Percentiles rank a stretch among this genome's conserved stretches.
Evolutionary conservation across 495 filamentous ascomycete species (phyloP).

Genomic region (Xylaria palmicola): DNA sequence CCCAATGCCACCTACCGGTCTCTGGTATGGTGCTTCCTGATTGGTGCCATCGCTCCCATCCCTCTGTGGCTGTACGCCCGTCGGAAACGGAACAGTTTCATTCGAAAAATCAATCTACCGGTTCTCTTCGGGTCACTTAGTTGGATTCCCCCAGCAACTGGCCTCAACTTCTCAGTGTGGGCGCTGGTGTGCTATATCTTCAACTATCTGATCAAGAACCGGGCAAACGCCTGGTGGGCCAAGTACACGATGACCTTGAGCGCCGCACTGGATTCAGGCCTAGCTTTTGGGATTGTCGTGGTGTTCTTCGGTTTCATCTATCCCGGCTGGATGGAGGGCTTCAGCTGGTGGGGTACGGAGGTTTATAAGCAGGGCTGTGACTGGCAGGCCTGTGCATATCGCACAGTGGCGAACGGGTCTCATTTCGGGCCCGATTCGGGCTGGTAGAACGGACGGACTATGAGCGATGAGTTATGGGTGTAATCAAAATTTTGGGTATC

Average conservation of each 20-base stretch:
- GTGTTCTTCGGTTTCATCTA: constrained; percentile 83
- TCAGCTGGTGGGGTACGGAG: constrained; percentile 77
- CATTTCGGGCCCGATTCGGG: constrained; percentile 55
- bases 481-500: too few relatives aligned
- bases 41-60: constrained; percentile 70
- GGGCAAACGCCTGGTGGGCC: constrained; percentile 73
- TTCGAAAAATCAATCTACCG: constrained; percentile 68
- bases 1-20: constrained; percentile 64
- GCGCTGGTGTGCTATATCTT: constrained; percentile 78
- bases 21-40: constrained; percentile 73
- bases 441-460: constrained; percentile 55
- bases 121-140: constrained; percentile 70
- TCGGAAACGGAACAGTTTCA: constrained; percentile 43
- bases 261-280: constrained; percentile 76
- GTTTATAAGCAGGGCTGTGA: constrained; percentile 66
- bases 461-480: not conserved
- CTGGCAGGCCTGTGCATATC: constrained; percentile 62
- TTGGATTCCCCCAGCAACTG: constrained; percentile 85
- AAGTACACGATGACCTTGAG: constrained; percentile 89
- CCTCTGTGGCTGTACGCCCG: constrained; percentile 63
- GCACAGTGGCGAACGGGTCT: constrained; percentile 49
- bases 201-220: constrained; percentile 68
- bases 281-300: constrained; percentile 75
- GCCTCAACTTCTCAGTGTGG: constrained; percentile 82
- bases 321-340: constrained; percentile 61